These are phyloP conservation scores for Pseudoturritis turrita DNA, from an alignment of 345 rosid genomes.

Conservation along the genomic window DNA sequence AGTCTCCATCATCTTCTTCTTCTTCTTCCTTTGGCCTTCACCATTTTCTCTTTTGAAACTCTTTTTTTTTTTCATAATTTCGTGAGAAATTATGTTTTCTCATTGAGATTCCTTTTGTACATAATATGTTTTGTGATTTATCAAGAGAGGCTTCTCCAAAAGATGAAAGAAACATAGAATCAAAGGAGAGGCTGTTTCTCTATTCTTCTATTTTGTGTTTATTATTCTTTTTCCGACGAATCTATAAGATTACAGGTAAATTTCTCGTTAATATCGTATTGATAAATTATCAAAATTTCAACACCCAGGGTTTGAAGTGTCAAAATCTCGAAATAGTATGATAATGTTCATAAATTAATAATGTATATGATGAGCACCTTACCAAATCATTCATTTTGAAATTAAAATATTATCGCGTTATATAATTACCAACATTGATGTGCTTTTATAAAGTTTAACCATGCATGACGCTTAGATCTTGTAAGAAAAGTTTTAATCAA, in stretches of 20 bases:
- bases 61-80: slow-evolving; percentile 13
- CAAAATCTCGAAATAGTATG: background rate
- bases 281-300: background rate
- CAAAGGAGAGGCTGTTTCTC: slow-evolving; percentile 20
- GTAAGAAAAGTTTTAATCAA: background rate
- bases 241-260: slow-evolving; percentile 16
- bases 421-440: background rate
- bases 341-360: too few species aligned
- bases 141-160: slow-evolving; percentile 17
- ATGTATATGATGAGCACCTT: background rate
- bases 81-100: slow-evolving; percentile 8
- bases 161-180: slow-evolving; percentile 24
- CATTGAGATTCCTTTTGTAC: background rate
- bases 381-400: background rate
- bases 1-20: slow-evolving; percentile 12
- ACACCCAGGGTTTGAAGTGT: background rate
- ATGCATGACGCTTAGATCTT: background rate
- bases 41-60: slow-evolving; percentile 6
- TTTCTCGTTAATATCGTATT: background rate
- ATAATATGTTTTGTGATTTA: slow-evolving; percentile 19
- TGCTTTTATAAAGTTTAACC: slow-evolving; percentile 5
- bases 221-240: background rate
- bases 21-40: background rate
- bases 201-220: background rate
- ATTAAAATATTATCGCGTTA: background rate